Evolutionary conservation across 352 stramenopile genomes (phyloP).

Genomic region (Pythium dissotocum): DNA sequence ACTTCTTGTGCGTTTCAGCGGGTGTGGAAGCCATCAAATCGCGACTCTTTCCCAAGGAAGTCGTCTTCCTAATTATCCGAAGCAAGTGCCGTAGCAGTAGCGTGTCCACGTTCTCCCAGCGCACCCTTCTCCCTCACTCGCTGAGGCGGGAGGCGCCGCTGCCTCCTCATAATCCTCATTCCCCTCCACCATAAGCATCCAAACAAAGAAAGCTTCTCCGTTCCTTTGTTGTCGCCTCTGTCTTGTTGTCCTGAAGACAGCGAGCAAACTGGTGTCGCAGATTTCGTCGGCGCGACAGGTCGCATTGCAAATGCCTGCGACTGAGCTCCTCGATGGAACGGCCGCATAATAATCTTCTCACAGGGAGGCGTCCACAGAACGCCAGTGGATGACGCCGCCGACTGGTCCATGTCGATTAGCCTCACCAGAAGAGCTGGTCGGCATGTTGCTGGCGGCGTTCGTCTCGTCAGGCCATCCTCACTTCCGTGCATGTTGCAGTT

Average conservation of each 20-base stretch:
- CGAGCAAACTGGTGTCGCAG: not conserved
- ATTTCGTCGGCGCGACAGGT: not conserved
- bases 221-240: not conserved
- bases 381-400: not conserved
- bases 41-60: not conserved
- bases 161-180: not conserved
- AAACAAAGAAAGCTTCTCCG: not conserved
- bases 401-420: not conserved
- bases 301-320: not conserved
- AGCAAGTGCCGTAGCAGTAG: constrained; percentile 1
- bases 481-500: not conserved
- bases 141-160: not conserved
- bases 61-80: constrained; percentile 1
- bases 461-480: constrained; percentile 3
- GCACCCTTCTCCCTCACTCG: not conserved
- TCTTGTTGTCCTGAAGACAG: not conserved
- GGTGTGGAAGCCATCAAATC: not conserved
- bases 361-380: not conserved
- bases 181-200: not conserved
- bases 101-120: not conserved
- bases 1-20: not conserved
- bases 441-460: no score
- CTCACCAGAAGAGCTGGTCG: not conserved
- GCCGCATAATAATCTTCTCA: no score
- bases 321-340: not conserved